Evolutionary conservation across 202 grass and related monocot species (phyloP).

Genomic region (Schoenoplectus tabernaemontani): DNA sequence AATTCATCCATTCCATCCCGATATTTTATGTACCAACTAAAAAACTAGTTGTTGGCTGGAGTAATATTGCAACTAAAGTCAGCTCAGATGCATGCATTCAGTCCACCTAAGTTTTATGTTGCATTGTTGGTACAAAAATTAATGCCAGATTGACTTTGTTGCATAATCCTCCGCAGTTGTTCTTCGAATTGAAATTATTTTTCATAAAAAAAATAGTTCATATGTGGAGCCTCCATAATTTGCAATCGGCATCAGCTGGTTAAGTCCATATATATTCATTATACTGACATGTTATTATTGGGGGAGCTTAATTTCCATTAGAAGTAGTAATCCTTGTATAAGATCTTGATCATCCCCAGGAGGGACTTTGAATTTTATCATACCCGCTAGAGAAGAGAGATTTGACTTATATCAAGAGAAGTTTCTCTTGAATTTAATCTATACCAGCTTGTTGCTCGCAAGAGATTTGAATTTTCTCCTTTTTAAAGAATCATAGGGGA

Average conservation of each 20-base stretch:
- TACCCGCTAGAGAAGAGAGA: neutral
- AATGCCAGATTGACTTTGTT: neutral
- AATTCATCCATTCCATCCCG: neutral
- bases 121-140: neutral
- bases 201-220: no score
- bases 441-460: neutral
- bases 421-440: no score
- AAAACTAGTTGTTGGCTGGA: neutral
- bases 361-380: neutral
- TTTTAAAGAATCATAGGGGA: neutral
- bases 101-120: neutral
- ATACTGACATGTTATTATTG: neutral
- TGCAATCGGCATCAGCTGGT: no score
- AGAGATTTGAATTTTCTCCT: neutral
- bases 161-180: neutral
- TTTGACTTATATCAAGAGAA: no score
- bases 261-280: no score
- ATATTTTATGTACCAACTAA: conserved; percentile 5
- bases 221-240: neutral
- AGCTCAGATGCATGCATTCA: neutral
- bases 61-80: neutral
- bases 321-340: neutral
- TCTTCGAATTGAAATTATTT: no score
- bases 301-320: neutral
- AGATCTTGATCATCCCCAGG: neutral